Conservation (phyloP, 108 stramenopile genomes). For the Mediolabrus comicus region DNA sequence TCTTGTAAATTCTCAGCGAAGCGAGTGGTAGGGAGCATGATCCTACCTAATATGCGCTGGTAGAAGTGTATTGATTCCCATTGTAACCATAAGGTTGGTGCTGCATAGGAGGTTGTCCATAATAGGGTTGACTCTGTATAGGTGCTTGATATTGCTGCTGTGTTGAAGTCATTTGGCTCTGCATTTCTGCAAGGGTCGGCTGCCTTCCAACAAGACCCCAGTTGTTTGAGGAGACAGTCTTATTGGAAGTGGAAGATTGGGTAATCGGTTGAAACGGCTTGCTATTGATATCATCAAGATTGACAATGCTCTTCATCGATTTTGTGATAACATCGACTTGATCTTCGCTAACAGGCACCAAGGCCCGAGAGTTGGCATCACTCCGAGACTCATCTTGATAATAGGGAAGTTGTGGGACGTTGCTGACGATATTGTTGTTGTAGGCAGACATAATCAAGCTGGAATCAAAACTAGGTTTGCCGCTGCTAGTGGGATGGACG, state of each 20-base stretch:
- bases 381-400: background rate
- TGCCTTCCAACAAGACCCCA: conserved; percentile 22
- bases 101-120: background rate
- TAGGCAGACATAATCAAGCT: conserved; percentile 28
- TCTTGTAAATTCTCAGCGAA: background rate
- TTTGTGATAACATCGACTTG: conserved; percentile 26
- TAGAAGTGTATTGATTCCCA: background rate
- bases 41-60: background rate
- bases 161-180: background rate
- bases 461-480: conserved; percentile 22
- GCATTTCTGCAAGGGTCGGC: conserved; percentile 40
- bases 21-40: too few species aligned
- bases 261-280: background rate
- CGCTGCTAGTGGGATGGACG: background rate
- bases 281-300: conserved; percentile 37
- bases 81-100: background rate
- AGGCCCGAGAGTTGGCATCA: conserved; percentile 8
- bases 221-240: background rate
- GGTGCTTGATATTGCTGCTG: background rate
- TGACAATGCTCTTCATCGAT: conserved; percentile 36
- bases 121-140: background rate
- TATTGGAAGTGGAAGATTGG: background rate
- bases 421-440: background rate
- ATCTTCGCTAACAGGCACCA: conserved; percentile 31
- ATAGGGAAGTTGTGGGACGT: background rate